Evolutionary conservation across 768 basidiomycete species (phyloP).

Genomic region (Phlegmacium glaucopus): DNA sequence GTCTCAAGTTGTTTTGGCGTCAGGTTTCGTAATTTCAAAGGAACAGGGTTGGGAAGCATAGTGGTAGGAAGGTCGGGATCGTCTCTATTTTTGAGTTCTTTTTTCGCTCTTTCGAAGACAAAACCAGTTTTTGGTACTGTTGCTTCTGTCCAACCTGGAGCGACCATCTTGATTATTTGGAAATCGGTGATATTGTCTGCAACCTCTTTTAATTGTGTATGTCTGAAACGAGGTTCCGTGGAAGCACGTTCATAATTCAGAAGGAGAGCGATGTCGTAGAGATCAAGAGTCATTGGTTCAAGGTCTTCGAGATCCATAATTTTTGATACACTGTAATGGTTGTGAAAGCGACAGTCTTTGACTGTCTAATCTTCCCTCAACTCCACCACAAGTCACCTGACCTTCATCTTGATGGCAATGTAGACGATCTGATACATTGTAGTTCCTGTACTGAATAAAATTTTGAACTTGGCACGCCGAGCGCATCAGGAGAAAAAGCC

Average conservation of each 20-base stretch:
- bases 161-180: slow-evolving; percentile 8
- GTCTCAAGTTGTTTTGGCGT: slow-evolving; percentile 16
- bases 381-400: no score
- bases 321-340: no score
- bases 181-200: slow-evolving; percentile 7
- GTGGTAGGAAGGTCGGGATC: slow-evolving; percentile 17
- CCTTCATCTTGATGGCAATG: no score
- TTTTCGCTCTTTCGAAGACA: slow-evolving; percentile 10
- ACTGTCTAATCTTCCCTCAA: no score
- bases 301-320: no score
- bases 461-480: no score
- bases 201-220: slow-evolving; percentile 19
- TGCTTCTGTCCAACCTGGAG: slow-evolving; percentile 7
- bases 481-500: no score
- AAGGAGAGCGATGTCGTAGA: slow-evolving; percentile 19
- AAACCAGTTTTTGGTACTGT: slow-evolving; percentile 13
- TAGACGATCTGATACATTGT: no score
- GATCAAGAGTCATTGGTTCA: slow-evolving; percentile 12
- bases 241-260: slow-evolving; percentile 20
- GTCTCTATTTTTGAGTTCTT: background rate
- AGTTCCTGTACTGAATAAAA: no score
- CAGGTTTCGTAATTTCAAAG: slow-evolving; percentile 2
- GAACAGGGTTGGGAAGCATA: slow-evolving; percentile 9
- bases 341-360: no score
- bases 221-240: slow-evolving; percentile 19